phyloP scores from a whole-genome alignment of 768 basidiomycete species.

The Panaeolus cyanescens region DNA sequence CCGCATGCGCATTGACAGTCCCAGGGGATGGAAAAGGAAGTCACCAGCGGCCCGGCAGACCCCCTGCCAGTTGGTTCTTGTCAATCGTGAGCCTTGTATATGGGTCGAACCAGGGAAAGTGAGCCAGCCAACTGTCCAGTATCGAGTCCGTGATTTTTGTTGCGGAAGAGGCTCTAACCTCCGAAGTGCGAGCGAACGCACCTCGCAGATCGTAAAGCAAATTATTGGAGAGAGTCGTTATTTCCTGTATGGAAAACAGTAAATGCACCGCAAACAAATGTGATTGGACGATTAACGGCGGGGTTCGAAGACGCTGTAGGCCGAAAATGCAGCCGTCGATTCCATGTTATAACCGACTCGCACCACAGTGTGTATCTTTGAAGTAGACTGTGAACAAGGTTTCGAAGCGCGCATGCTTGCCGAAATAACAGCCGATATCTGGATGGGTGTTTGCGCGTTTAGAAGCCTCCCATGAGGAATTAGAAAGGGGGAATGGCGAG shows the following conservation, averaged over 20 bases:
- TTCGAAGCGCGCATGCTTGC: not conserved
- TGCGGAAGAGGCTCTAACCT: not conserved
- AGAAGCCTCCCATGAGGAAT: not conserved
- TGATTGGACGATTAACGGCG: too few species aligned
- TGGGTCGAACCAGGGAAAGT: not conserved
- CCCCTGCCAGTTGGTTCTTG: not conserved
- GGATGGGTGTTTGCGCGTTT: not conserved
- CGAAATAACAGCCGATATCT: not conserved
- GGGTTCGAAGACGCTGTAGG: too few species aligned
- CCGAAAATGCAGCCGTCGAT: too few species aligned
- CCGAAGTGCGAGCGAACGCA: constrained; percentile 1
- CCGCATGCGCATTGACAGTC: not conserved
- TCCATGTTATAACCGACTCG: too few species aligned
- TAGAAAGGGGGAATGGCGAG: not conserved
- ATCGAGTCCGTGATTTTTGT: not conserved
- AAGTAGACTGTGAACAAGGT: too few species aligned
- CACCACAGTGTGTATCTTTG: too few species aligned
- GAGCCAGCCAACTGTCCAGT: not conserved
- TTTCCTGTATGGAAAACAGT: too few species aligned
- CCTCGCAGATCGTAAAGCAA: too few species aligned
- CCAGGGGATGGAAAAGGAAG: not conserved
- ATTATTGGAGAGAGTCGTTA: too few species aligned
- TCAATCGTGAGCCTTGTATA: not conserved
- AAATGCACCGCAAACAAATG: too few species aligned
- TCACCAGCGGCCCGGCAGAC: not conserved